Evolutionary conservation across 768 basidiomycete genomes (phyloP).

Genomic region (Leccinum subtestaceum): DNA sequence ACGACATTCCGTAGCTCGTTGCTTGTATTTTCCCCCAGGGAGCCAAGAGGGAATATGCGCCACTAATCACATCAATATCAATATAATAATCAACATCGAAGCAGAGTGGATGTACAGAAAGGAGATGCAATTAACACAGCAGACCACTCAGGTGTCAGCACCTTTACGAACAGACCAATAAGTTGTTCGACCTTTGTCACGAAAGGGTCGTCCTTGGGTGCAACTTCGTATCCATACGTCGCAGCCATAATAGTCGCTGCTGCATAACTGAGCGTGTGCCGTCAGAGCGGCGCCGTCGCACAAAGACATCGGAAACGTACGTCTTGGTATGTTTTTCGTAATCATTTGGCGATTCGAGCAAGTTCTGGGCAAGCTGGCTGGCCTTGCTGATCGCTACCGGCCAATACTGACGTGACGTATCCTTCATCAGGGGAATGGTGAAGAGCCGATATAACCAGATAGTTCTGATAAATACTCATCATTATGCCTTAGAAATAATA

Average conservation of each 20-base stretch:
- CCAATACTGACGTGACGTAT: too few species aligned
- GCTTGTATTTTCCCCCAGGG: conserved; percentile 30
- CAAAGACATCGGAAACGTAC: too few species aligned
- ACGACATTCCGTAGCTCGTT: conserved; percentile 16
- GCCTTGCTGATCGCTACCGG: conserved; percentile 7
- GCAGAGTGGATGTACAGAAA: conserved; percentile 17
- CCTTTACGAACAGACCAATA: conserved; percentile 5
- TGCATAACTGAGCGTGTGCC: conserved; percentile 16
- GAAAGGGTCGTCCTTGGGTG: conserved; percentile 25
- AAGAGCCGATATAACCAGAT: too few species aligned
- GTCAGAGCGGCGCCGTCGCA: neutral
- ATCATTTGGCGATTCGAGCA: conserved; percentile 9
- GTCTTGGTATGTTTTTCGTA: too few species aligned
- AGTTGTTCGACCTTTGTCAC: conserved; percentile 18
- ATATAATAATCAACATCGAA: neutral
- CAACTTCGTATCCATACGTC: conserved; percentile 26
- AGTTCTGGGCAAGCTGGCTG: conserved; percentile 21
- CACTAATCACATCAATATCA: conserved; percentile 12
- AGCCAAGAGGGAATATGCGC: conserved; percentile 33
- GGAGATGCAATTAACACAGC: conserved; percentile 22
- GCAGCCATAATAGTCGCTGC: conserved; percentile 23
- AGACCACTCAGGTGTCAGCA: conserved; percentile 21
- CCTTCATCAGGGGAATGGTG: too few species aligned
- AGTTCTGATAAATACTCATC: too few species aligned
- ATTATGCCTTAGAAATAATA: too few species aligned